Evolutionary conservation across 2,329 filamentous ascomycete genomes (phyloP), one percentile per base, ranked within the genome.

Genomic region (Colletotrichum brevisporum): DNA sequence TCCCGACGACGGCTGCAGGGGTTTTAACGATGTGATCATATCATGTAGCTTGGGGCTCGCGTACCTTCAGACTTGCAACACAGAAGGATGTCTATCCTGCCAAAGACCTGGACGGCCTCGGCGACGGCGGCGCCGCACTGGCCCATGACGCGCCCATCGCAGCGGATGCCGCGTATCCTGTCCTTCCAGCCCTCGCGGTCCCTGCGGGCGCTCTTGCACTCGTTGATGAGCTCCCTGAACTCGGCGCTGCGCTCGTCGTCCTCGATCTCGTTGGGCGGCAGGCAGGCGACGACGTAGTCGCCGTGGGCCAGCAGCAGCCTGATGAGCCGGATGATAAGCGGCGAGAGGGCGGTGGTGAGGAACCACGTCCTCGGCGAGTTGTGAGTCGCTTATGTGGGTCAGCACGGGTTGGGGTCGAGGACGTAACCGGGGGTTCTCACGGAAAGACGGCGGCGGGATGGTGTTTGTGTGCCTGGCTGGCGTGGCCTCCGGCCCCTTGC

Each of bases 321-420:
- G 62, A 94, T 92, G 67, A 98, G 87, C 53, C 93, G 92, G 69
- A 97, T 92, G 62, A 92, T 92, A 72, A 98, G 88, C 13, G 95
- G 94, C 43, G 94, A 95, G 69, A 95, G 89, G 41, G 94, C 93
- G 68, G 93, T 92, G 12, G 95, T 97, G 73, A 99, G 84, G 77
- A 99, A 91, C 96, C 96, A 98, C 76, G 95, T 94, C 76, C 95
- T 91, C 58, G 95, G 94, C 39, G 89, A 91, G 76, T 91, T 91
- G 79, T 91, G 89, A 24, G 88, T 90, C 71, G 89, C 88, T 89
- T 81, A 74, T 66, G 76, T 72, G 69, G 21, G 15, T 69, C 36
- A 60, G 62, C 24, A 18, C 15, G 18, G 69, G 76, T 56, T 74
- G 71, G 65, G 72, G 71, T 66, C 66, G 75, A 74, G 78, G 76